phyloP scores from a whole-genome alignment of 768 basidiomycete genomes.

The Boletus huronensis region DNA sequence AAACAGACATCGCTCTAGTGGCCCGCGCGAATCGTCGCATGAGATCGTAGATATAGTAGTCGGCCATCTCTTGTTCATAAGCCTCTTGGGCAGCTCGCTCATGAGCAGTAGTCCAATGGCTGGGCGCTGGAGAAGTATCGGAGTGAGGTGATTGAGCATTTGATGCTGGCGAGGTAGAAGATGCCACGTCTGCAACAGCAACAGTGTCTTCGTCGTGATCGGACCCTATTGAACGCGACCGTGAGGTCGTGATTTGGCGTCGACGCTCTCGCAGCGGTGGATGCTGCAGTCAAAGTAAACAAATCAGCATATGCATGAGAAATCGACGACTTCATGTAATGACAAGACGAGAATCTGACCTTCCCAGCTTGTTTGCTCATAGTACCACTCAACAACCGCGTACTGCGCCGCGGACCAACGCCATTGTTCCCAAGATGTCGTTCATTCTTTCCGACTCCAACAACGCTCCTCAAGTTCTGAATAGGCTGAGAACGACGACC shows the following conservation, averaged over 20 bases:
- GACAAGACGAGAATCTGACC: slow-evolving; percentile 36
- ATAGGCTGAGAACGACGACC: slow-evolving; percentile 75
- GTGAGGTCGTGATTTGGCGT: slow-evolving; percentile 49
- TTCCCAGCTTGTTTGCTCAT: slow-evolving; percentile 53
- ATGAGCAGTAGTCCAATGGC: slow-evolving; percentile 59
- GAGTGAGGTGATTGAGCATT: slow-evolving; percentile 57
- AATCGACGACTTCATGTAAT: background rate
- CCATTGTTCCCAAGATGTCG: slow-evolving; percentile 41
- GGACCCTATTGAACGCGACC: slow-evolving; percentile 63
- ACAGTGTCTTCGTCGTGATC: slow-evolving; percentile 66
- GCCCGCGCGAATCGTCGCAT: slow-evolving; percentile 81
- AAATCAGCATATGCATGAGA: slow-evolving; percentile 5
- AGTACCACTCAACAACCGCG: slow-evolving; percentile 61
- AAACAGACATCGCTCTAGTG: slow-evolving; percentile 67
- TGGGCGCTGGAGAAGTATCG: slow-evolving; percentile 61
- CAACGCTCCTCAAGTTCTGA: slow-evolving; percentile 57
- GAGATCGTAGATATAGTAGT: slow-evolving; percentile 78
- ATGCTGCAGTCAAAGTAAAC: slow-evolving; percentile 27
- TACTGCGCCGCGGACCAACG: slow-evolving; percentile 64
- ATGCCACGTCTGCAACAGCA: slow-evolving; percentile 45
- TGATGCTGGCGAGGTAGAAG: slow-evolving; percentile 61
- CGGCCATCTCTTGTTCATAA: slow-evolving; percentile 70
- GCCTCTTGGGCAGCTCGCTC: slow-evolving; percentile 71
- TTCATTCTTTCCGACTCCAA: slow-evolving; percentile 50
- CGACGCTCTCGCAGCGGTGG: slow-evolving; percentile 53